Conservation (phyloP, 345 rosid species). For the Rhizophora apiculata region DNA sequence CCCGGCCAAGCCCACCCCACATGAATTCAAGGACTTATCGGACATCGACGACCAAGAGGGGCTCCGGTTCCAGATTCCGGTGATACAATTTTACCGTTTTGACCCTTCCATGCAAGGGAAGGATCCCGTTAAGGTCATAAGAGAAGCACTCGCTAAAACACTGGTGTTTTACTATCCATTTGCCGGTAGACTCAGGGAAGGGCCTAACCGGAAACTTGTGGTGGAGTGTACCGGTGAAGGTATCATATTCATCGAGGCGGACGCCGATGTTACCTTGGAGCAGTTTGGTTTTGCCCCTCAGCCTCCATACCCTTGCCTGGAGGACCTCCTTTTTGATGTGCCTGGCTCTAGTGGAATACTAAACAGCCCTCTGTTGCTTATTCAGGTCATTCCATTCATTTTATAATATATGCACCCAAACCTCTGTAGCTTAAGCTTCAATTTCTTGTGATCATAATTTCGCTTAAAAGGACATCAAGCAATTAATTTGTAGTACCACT, state of each 20-base stretch:
- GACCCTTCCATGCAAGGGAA: constrained; percentile 18
- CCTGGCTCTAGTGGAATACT: constrained; percentile 22
- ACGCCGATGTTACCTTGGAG: constrained; percentile 13
- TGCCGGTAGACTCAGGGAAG: constrained; percentile 26
- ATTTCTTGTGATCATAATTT: too few species aligned
- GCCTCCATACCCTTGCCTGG: constrained; percentile 20
- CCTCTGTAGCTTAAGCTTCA: too few species aligned
- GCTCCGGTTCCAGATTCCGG: constrained; percentile 15
- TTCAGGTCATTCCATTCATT: constrained; percentile 11
- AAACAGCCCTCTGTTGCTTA: constrained; percentile 18
- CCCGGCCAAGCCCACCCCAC: constrained; percentile 23
- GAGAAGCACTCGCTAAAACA: constrained; percentile 13
- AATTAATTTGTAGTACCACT: too few species aligned
- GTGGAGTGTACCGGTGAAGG: constrained; percentile 27
- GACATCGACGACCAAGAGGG: constrained; percentile 26
- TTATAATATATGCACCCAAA: neutral
- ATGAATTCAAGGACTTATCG: constrained; percentile 18
- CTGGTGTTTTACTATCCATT: constrained; percentile 25
- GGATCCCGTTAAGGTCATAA: constrained; percentile 18
- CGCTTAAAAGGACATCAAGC: too few species aligned
- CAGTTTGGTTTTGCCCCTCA: constrained; percentile 12
- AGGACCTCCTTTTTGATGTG: constrained; percentile 24
- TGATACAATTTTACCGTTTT: too few species aligned
- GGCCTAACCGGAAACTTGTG: constrained; percentile 15
- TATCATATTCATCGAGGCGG: constrained; percentile 23